Evolutionary conservation across 352 stramenopile genomes (phyloP).

Genomic region (Plasmopara muralis): DNA sequence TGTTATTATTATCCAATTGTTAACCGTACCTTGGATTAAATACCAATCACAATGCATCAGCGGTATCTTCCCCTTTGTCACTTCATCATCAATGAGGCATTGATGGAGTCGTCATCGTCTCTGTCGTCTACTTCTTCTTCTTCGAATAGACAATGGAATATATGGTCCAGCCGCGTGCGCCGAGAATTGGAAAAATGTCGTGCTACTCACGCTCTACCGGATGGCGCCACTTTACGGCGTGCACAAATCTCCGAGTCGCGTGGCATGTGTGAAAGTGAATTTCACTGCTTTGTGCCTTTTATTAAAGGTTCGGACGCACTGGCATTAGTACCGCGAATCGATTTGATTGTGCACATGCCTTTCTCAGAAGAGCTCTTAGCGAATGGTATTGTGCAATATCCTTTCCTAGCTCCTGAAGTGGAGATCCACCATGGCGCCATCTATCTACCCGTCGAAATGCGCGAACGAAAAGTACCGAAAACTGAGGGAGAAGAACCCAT

Average conservation of each 20-base stretch:
- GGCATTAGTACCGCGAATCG: conserved; percentile 46
- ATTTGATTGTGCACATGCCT: conserved; percentile 51
- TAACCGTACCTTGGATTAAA: background rate
- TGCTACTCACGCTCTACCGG: conserved; percentile 18
- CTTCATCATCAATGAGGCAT: conserved; percentile 5
- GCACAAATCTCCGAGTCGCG: conserved; percentile 38
- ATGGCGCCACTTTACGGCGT: conserved; percentile 41
- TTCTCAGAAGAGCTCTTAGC: conserved; percentile 29
- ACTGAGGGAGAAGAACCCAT: conserved; percentile 17
- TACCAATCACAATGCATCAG: conserved; percentile 11
- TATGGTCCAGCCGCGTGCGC: conserved; percentile 67
- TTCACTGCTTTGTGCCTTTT: conserved; percentile 75
- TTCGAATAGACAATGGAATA: conserved; percentile 44
- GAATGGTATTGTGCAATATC: conserved; percentile 42
- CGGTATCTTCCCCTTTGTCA: conserved; percentile 12
- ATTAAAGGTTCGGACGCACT: conserved; percentile 64
- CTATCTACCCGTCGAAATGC: conserved; percentile 48
- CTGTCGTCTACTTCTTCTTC: conserved; percentile 10
- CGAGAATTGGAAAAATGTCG: conserved; percentile 72
- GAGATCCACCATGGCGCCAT: conserved; percentile 38
- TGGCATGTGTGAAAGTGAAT: conserved; percentile 45
- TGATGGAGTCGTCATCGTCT: conserved; percentile 19
- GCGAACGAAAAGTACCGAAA: conserved; percentile 15
- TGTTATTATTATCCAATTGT: conserved; percentile 11
- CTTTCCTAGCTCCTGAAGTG: conserved; percentile 51